Percentiles rank a stretch among this genome's conserved stretches.
phyloP scores from a whole-genome alignment of 2,329 filamentous ascomycete species.

The Pseudocercospora vitis region DNA sequence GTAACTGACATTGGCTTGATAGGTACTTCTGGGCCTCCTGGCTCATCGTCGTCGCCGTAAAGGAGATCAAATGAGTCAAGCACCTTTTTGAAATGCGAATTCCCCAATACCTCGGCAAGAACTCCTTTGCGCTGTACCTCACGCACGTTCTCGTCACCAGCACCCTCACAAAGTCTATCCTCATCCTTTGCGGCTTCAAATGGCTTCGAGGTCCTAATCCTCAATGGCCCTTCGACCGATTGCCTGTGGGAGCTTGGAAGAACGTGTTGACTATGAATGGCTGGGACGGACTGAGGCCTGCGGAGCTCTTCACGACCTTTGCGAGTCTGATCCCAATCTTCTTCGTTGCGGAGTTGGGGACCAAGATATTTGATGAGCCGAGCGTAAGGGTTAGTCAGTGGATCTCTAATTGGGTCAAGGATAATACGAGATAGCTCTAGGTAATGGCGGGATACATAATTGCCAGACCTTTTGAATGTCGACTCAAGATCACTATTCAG shows the following conservation, averaged over 20 bases:
- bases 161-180: conserved; percentile 53
- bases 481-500: no score
- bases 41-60: conserved; percentile 17
- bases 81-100: conserved; percentile 20
- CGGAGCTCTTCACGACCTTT: conserved; percentile 19
- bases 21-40: conserved; percentile 59
- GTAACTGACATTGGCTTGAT: no score
- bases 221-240: conserved; percentile 15
- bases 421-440: conserved; percentile 13
- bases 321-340: conserved; percentile 25
- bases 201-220: conserved; percentile 16
- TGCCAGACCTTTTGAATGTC: no score
- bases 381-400: no score
- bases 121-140: conserved; percentile 63
- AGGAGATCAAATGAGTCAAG: conserved; percentile 26
- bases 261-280: conserved; percentile 14
- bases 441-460: no score
- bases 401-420: conserved; percentile 17
- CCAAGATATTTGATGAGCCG: conserved; percentile 25
- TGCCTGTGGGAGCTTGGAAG: conserved; percentile 10
- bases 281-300: conserved; percentile 22
- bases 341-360: conserved; percentile 27
- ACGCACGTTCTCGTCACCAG: conserved; percentile 62
- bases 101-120: conserved; percentile 52
- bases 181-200: conserved; percentile 22